Evolutionary conservation across 2,329 filamentous ascomycete species (phyloP).

Genomic region (Phialophora macrospora): DNA sequence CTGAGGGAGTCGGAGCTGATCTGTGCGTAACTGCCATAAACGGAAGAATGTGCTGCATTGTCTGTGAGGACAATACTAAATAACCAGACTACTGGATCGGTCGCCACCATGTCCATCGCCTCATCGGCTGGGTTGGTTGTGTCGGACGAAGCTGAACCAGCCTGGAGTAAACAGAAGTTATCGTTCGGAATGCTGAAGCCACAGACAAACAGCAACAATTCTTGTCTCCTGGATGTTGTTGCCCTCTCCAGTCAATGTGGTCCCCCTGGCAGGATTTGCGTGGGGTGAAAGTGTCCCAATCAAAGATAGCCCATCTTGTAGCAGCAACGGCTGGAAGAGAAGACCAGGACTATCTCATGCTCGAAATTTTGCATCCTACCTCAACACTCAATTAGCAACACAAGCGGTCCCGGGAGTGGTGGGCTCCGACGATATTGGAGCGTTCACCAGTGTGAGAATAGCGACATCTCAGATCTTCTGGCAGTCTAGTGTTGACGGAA

Average conservation of each 20-base stretch:
- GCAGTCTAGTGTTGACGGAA: no score
- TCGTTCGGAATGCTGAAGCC: background rate
- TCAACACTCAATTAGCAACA: background rate
- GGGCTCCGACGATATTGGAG: background rate
- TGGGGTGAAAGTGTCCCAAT: background rate
- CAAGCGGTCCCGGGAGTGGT: background rate
- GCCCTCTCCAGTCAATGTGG: background rate
- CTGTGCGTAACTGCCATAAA: background rate
- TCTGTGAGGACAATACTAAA: constrained; percentile 1
- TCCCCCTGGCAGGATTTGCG: background rate
- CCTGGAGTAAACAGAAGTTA: background rate
- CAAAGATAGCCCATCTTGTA: background rate
- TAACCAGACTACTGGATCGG: background rate
- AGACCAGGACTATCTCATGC: background rate
- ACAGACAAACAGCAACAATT: background rate
- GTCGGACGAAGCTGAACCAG: background rate
- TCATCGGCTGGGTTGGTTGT: background rate
- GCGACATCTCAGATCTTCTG: no score
- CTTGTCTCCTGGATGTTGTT: background rate
- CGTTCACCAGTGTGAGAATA: no score
- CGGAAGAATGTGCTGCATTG: constrained; percentile 1
- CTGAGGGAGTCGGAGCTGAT: background rate
- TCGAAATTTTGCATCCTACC: background rate
- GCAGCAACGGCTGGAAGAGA: background rate
- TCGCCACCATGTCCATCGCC: background rate